Conservation (phyloP, 768 basidiomycete species). For the Cystofilobasidium macerans region DNA sequence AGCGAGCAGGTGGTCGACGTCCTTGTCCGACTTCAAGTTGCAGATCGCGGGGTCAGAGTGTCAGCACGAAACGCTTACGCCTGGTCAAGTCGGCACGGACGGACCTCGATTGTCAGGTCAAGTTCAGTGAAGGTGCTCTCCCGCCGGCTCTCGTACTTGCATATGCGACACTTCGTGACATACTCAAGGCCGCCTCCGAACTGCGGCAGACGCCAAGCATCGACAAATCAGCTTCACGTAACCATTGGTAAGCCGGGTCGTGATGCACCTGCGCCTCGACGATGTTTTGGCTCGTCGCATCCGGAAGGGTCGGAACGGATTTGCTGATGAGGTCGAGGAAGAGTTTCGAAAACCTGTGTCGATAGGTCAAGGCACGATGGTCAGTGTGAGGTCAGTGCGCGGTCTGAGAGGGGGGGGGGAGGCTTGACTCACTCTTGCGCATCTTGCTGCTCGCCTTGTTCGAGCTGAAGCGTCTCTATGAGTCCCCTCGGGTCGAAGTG, state of each 20-base stretch:
- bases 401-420: not conserved
- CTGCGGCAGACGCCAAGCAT: too few species aligned
- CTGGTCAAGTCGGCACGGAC: constrained; percentile 15
- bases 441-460: constrained; percentile 83
- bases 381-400: not conserved
- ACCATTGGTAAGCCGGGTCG: too few species aligned
- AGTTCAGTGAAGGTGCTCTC: constrained; percentile 65
- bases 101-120: constrained; percentile 70
- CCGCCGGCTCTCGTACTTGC: constrained; percentile 53
- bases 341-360: constrained; percentile 73
- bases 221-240: too few species aligned
- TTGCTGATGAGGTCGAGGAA: constrained; percentile 80
- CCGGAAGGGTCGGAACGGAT: constrained; percentile 73
- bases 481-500: constrained; percentile 76
- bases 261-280: constrained; percentile 57
- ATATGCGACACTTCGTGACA: constrained; percentile 63
- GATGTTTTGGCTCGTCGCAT: constrained; percentile 53
- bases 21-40: constrained; percentile 49
- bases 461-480: constrained; percentile 70
- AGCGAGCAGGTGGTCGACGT: constrained; percentile 44
- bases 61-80: not conserved
- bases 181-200: constrained; percentile 81
- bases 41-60: not conserved
- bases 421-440: constrained; percentile 67
- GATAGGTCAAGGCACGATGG: constrained; percentile 8